phyloP scores from a whole-genome alignment of 1,139 yeast genomes.

The Lodderomyces parapsilosis region DNA sequence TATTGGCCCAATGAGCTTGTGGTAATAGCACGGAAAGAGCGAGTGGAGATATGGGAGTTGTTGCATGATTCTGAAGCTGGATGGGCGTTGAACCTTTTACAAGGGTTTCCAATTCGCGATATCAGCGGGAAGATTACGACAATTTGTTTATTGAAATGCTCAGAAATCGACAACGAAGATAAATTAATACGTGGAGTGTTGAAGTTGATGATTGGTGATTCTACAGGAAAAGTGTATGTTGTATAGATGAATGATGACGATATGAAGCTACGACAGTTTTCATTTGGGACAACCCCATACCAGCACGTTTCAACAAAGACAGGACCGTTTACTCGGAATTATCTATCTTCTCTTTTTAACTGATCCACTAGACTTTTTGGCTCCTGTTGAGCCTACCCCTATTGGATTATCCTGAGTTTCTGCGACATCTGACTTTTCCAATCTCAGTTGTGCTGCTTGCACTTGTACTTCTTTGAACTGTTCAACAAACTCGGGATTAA shows the following conservation, averaged over 20 bases:
- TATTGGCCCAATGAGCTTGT: constrained; percentile 42
- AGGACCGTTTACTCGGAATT: too few species aligned
- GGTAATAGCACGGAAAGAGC: constrained; percentile 24
- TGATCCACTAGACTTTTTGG: constrained; percentile 6
- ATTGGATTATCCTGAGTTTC: background rate
- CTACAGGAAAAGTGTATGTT: constrained; percentile 36
- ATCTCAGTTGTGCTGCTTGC: constrained; percentile 9
- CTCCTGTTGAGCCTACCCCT: constrained; percentile 1
- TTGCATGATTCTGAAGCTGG: constrained; percentile 13
- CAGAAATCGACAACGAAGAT: constrained; percentile 38
- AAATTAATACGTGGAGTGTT: constrained; percentile 34
- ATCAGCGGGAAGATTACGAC: constrained; percentile 24
- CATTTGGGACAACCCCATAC: too few species aligned
- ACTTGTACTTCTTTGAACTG: constrained; percentile 28
- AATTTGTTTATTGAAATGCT: constrained; percentile 28
- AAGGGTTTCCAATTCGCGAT: constrained; percentile 14
- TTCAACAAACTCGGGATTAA: constrained; percentile 41
- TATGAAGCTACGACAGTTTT: background rate
- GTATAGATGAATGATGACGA: constrained; percentile 7
- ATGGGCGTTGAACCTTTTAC: constrained; percentile 25
- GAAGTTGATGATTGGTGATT: constrained; percentile 36
- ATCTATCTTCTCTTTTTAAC: constrained; percentile 13
- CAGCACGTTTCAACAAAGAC: too few species aligned
- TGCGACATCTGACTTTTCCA: constrained; percentile 8
- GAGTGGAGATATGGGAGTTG: constrained; percentile 28